These are phyloP conservation scores for Dictyostelium intermedium DNA, from an alignment of 78 protist genomes.

Conservation along the genomic window DNA sequence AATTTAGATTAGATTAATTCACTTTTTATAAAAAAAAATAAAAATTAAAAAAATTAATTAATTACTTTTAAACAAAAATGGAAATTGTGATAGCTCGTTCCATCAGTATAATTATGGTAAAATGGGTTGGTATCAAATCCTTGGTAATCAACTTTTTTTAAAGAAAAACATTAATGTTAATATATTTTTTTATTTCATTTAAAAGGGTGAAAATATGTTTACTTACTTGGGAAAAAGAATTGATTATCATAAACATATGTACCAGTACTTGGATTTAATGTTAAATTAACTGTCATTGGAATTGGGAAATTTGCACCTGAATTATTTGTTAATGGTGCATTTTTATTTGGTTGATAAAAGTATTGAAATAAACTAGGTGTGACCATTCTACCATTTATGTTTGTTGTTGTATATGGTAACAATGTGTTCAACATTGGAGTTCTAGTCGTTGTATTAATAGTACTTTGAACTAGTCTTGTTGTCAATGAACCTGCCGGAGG, in stretches of 20 bases:
- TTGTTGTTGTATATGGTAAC: not conserved
- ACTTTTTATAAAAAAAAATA: not conserved
- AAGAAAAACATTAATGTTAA: not conserved
- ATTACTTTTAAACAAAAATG: constrained; percentile 51
- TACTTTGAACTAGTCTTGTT: not conserved
- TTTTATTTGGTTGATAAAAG: not conserved
- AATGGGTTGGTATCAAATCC: not conserved
- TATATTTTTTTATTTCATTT: not conserved
- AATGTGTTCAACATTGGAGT: not conserved
- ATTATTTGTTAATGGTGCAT: not conserved
- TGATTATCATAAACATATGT: not conserved
- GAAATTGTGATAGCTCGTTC: constrained; percentile 46
- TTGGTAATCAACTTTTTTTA: not conserved
- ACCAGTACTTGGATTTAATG: not conserved
- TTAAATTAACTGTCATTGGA: not conserved
- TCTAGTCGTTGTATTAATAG: not conserved
- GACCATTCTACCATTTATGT: not conserved
- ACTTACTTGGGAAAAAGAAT: constrained; percentile 47
- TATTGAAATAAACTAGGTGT: not conserved
- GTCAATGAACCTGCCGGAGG: constrained; percentile 3
- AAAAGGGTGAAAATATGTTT: not conserved
- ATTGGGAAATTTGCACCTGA: constrained; percentile 1
- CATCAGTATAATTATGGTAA: not conserved
- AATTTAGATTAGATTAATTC: not conserved
- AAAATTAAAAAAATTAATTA: not conserved